Evolutionary conservation across 495 filamentous ascomycete species (phyloP).

Genomic region (Geoglossum glabrum): DNA sequence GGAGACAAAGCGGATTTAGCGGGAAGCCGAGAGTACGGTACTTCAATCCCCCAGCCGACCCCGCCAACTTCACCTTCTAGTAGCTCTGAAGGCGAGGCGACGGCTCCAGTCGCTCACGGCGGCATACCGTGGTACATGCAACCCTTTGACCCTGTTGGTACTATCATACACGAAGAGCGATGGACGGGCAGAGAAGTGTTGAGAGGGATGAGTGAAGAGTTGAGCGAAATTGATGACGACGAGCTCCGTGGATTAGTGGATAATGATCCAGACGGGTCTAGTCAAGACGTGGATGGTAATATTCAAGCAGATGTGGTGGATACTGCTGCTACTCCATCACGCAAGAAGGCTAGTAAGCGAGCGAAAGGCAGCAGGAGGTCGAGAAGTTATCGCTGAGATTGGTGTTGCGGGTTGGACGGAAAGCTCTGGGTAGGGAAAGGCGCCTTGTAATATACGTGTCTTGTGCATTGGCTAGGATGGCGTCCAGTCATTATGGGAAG

Average conservation of each 20-base stretch:
- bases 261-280: slow-evolving; percentile 16
- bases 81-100: slow-evolving; percentile 29
- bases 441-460: background rate
- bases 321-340: background rate
- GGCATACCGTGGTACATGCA: slow-evolving; percentile 81
- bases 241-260: slow-evolving; percentile 47
- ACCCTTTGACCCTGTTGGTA: slow-evolving; percentile 59
- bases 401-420: background rate
- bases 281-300: background rate
- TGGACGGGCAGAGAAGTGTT: slow-evolving; percentile 60
- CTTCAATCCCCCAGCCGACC: background rate
- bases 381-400: background rate
- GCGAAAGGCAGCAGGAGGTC: background rate
- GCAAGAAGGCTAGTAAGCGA: background rate
- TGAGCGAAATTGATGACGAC: slow-evolving; percentile 77
- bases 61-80: slow-evolving; percentile 27
- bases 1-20: background rate
- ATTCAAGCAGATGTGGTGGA: background rate
- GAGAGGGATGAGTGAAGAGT: slow-evolving; percentile 62
- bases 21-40: background rate
- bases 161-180: slow-evolving; percentile 52
- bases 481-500: background rate
- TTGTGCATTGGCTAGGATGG: background rate
- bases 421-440: background rate
- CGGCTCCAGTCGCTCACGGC: slow-evolving; percentile 41